These are phyloP conservation scores for Cyberlindnera mrakii DNA, from an alignment of 805 yeast genomes.

Conservation along the genomic window DNA sequence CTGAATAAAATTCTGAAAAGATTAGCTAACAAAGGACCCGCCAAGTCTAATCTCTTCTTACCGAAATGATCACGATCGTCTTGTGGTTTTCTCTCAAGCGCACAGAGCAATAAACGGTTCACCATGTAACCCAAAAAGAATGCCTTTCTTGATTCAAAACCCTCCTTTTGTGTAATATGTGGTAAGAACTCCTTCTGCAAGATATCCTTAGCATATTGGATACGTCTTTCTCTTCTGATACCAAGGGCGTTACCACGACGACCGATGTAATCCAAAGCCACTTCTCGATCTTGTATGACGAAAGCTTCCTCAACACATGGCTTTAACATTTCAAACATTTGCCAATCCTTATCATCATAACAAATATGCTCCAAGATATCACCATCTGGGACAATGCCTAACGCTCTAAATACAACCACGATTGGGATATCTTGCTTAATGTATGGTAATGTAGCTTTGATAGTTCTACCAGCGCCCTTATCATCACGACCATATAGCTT, in stretches of 20 bases:
- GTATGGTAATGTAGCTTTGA: conserved; percentile 93
- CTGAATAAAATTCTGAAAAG: conserved; percentile 91
- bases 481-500: conserved; percentile 83
- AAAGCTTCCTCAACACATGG: conserved; percentile 99
- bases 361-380: conserved; percentile 97
- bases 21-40: conserved; percentile 95
- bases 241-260: conserved; percentile 97
- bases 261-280: conserved; percentile 95
- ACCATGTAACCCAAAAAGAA: conserved; percentile 98
- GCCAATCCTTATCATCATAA: conserved; percentile 98
- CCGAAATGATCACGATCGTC: conserved; percentile 99
- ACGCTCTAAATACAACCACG: conserved; percentile 93
- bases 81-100: conserved; percentile 93
- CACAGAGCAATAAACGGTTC: conserved; percentile 88
- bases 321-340: conserved; percentile 97
- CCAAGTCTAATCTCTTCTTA: conserved; percentile 95
- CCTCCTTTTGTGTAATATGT: conserved; percentile 95
- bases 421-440: conserved; percentile 96
- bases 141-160: conserved; percentile 94
- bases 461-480: conserved; percentile 72
- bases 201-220: conserved; percentile 95
- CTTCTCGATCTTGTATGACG: conserved; percentile 96
- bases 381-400: conserved; percentile 98
- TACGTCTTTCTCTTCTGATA: conserved; percentile 95
- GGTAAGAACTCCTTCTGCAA: conserved; percentile 94